Base-by-base conservation (phyloP, 257 asterid species). In the Lycium barbarum region DNA sequence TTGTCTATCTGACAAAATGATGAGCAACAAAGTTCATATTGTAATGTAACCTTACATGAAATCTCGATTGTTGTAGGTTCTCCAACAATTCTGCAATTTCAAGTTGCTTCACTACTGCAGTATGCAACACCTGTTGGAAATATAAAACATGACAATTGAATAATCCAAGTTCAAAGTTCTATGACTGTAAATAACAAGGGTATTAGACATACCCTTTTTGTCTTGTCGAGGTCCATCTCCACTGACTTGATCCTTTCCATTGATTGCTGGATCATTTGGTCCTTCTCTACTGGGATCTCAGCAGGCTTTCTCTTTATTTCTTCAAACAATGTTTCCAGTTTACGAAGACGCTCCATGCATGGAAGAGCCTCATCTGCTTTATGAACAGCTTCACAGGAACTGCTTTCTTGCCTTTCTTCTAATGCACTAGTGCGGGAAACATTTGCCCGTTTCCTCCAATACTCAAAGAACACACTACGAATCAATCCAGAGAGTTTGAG, bases 231-330 rank as follows among this genome's bases (percentile, higher is more conserved):
- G 85, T 96, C 99, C 81, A 62, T 70, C 88, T 96, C 99, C 20
- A 94, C 93, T 38, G 86, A 89, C 91, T 93, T 94, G 85, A 96
- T 94, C 91, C 99, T 92, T 83, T 93, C 96, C 71, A 96, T 85
- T 11, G 99, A 94, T 81, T 91, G 93, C 84, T 87, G 95, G 84
- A 96, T 92, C 89, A 96, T 90, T 86, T 90, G 96, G 49, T 96
- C 98, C 91, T 94, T 96, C 88, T 93, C 99, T 8, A 81, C 57
- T 80, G 98, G 99, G 72, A 96, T 92, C 86, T 91, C 96, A 76
- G 92, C 83, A 57, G 96, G 98, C 87, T 91, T 96, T 57, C 90
- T 96, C 86, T 88, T 87, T 35, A 96, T 88, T 83, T 94, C 94
- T 90, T 94, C 98, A 87, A 96, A 84, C 83, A 91, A 55, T 55